phyloP scores from a whole-genome alignment of 257 asterid genomes.

The Solanum megistacrolobum region DNA sequence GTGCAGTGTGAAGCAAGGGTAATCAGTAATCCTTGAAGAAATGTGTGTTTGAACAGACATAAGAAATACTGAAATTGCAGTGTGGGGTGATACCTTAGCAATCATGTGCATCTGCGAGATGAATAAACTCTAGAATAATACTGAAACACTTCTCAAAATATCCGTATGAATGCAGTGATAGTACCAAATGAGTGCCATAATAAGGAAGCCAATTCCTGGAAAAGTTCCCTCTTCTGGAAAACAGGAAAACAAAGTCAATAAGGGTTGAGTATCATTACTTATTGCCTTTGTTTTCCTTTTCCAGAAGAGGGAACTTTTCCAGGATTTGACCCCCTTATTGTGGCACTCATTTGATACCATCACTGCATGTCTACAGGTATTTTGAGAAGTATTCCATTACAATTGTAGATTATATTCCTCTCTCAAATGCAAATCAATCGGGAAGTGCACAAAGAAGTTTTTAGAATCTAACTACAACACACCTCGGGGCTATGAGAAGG shows the following conservation, averaged over 20 bases:
- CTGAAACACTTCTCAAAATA: too few relatives aligned
- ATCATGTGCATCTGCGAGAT: background rate
- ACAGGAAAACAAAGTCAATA: background rate
- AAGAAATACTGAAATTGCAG: background rate
- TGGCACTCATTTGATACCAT: background rate
- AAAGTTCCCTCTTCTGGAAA: background rate
- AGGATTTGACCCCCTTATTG: background rate
- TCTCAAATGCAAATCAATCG: background rate
- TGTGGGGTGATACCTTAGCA: background rate
- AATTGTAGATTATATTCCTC: too few relatives aligned
- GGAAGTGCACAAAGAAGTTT: background rate
- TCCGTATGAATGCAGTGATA: too few relatives aligned
- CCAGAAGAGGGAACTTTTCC: background rate
- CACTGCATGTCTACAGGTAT: too few relatives aligned
- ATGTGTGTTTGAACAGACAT: background rate
- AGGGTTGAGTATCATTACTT: too few relatives aligned
- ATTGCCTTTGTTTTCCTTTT: background rate
- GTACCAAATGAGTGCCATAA: too few relatives aligned
- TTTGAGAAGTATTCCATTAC: background rate
- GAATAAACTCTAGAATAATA: background rate
- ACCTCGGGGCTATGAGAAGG: too few relatives aligned
- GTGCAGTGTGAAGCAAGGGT: too few relatives aligned
- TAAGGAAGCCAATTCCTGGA: too few relatives aligned
- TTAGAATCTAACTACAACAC: too few relatives aligned
- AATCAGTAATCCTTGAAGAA: background rate